Conservation (phyloP, 768 basidiomycete species). For the Boletellus emodensis region DNA sequence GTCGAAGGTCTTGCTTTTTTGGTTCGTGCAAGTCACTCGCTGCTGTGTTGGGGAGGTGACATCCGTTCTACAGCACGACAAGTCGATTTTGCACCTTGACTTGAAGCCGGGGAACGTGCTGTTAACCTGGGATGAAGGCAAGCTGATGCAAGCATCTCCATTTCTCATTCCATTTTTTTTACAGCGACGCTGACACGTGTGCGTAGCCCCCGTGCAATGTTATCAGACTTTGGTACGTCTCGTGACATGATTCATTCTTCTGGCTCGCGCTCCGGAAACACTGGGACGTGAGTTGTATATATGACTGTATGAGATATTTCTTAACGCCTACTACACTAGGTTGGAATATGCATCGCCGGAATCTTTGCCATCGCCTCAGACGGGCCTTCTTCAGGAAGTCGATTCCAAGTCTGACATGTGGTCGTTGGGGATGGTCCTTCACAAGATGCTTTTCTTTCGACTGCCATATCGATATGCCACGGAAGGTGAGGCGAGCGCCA, state of each 20-base stretch:
- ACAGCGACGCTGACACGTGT: background rate
- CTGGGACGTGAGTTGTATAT: constrained; percentile 72
- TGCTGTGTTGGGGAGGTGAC: constrained; percentile 5
- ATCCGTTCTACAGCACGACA: constrained; percentile 54
- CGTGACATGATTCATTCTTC: constrained; percentile 80
- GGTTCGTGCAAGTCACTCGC: constrained; percentile 40
- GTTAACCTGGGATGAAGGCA: constrained; percentile 86
- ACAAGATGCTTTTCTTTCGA: constrained; percentile 89
- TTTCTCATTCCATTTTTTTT: background rate
- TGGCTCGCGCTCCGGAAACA: constrained; percentile 79
- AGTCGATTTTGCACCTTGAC: constrained; percentile 87
- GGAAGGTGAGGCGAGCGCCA: constrained; percentile 48
- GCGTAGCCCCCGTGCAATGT: constrained; percentile 82
- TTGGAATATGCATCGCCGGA: constrained; percentile 90
- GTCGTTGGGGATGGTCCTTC: constrained; percentile 94
- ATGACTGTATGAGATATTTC: background rate
- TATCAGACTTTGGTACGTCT: constrained; percentile 94
- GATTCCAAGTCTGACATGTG: constrained; percentile 95
- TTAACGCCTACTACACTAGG: constrained; percentile 32
- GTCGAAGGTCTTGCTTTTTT: constrained; percentile 84
- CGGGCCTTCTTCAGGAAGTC: constrained; percentile 63
- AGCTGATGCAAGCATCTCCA: constrained; percentile 56
- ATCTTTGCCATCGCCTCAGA: constrained; percentile 64
- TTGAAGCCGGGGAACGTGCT: constrained; percentile 93
- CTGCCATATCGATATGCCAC: constrained; percentile 78